Percentiles rank a stretch among this genome's conserved stretches.
Evolutionary conservation across 2,329 filamentous ascomycete genomes (phyloP).

Genomic region (Biscogniauxia mediterranea): DNA sequence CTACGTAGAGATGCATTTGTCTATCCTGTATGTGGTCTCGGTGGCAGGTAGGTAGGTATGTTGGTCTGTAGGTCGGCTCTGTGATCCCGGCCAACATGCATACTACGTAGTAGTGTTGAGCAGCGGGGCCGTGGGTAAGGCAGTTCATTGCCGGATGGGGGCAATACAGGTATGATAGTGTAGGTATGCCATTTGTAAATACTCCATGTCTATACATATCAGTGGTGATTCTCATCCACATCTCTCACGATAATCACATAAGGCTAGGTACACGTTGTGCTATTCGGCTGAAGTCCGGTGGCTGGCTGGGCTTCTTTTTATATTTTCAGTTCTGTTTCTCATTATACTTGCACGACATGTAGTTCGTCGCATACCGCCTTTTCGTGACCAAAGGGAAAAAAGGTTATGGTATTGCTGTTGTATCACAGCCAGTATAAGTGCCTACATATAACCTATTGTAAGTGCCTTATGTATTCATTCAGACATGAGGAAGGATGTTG

Average conservation of each 20-base stretch:
- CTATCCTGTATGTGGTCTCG: not conserved
- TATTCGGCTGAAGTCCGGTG: not conserved
- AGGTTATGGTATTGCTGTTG: not conserved
- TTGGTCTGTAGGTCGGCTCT: not conserved
- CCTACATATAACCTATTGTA: not conserved
- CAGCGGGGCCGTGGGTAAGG: not conserved
- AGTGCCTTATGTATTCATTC: too few species aligned
- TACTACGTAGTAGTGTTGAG: not conserved
- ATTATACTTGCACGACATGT: not conserved
- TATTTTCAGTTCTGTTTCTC: not conserved
- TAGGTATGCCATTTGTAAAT: not conserved
- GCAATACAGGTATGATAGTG: not conserved
- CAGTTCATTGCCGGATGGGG: not conserved
- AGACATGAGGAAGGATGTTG: not conserved
- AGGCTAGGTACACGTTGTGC: not conserved
- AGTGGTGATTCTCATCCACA: not conserved
- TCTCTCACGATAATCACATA: not conserved
- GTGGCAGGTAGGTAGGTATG: not conserved
- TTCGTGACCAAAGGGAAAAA: not conserved
- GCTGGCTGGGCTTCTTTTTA: not conserved
- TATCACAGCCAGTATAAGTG: not conserved
- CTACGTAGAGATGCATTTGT: not conserved
- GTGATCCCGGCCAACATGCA: not conserved
- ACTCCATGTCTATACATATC: not conserved
- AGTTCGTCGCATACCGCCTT: not conserved